Base-by-base conservation (phyloP, 768 basidiomycete species). In the Tulasnella sp. region DNA sequence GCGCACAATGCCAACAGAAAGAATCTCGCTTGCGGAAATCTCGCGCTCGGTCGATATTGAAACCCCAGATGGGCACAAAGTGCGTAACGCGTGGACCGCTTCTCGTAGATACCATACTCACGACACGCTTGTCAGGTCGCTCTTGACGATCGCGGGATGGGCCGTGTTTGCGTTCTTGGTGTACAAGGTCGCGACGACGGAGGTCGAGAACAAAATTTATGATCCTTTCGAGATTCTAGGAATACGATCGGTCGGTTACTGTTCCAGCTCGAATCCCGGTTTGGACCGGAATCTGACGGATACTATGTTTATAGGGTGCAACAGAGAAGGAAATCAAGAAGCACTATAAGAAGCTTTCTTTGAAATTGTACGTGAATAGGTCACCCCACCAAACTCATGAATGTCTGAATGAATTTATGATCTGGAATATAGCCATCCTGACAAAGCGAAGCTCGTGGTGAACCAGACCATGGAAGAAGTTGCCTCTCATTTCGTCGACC, bases 151-250 rank as follows among this genome's bases (percentile, higher is more conserved):
- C 15, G 67, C 74, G 31, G 91, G 89, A 55, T 98, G 93, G 93
- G 70, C 74, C 7, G 53, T 79, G 1, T 79, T 92, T 57, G 81
- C 72, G 6, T 78, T 79, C 62, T 68, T 92, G 31, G 76, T 73
- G n/a, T 83, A 84, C 71, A 76, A 77, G 65, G 82, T 80, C 34
- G 74, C 78, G 6, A 74, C 72, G 49, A 71, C 77, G 58, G 73
- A 78, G 62, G 62, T 46, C 52, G 80, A 86, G 61, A 77, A 72
- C 71, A 82, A 79, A 63, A 67, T 93, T 11, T 99, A 97, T 68
- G 79, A 98, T 68, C 96, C 96, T 1, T 99, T 93, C 64, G 84
- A 91, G 62, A 94, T 98, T 64, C 75, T 99, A 23, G 92, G 86
- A 15, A 79, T 97, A 57, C 70, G 69, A 3, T 65, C 75, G 11